These are phyloP conservation scores for Aspergillus brasiliensis DNA, from an alignment of 2,329 filamentous ascomycete species.

Conservation along the genomic window DNA sequence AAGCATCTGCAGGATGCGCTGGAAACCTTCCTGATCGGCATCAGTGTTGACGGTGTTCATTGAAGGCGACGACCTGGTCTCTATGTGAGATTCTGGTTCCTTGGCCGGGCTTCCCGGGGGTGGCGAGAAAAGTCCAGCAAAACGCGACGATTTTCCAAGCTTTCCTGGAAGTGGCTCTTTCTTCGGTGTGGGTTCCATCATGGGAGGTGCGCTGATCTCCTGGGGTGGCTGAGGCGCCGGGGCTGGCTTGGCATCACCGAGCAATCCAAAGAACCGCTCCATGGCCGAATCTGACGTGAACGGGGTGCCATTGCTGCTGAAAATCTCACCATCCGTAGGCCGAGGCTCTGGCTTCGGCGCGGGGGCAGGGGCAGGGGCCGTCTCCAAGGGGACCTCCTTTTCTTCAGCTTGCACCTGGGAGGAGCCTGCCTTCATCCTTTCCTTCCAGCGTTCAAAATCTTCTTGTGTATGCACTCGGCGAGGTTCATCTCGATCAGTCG, in stretches of 20 bases:
- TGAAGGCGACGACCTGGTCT: constrained; percentile 24
- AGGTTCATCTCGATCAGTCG: constrained; percentile 67
- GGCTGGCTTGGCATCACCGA: constrained; percentile 51
- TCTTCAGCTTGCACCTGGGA: constrained; percentile 42
- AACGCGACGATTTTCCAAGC: constrained; percentile 72
- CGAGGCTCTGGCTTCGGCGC: constrained; percentile 42
- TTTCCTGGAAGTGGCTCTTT: constrained; percentile 52
- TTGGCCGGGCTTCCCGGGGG: constrained; percentile 57
- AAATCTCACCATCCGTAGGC: constrained; percentile 53
- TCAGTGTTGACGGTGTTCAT: constrained; percentile 50
- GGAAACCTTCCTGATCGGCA: constrained; percentile 83
- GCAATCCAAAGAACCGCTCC: constrained; percentile 75
- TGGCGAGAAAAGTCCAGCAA: constrained; percentile 76
- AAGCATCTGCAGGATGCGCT: constrained; percentile 78
- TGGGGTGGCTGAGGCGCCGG: constrained; percentile 40
- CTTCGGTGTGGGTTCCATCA: constrained; percentile 43
- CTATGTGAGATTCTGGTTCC: constrained; percentile 31
- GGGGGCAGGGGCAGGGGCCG: constrained; percentile 16
- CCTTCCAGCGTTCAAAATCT: constrained; percentile 94
- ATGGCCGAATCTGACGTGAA: constrained; percentile 67
- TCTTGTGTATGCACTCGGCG: constrained; percentile 76
- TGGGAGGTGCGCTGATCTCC: constrained; percentile 40
- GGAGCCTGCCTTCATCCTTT: constrained; percentile 75
- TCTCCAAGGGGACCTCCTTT: constrained; percentile 42
- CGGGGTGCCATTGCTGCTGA: constrained; percentile 59